Conservation (phyloP, 768 basidiomycete species). For the Trametes cubensis region DNA sequence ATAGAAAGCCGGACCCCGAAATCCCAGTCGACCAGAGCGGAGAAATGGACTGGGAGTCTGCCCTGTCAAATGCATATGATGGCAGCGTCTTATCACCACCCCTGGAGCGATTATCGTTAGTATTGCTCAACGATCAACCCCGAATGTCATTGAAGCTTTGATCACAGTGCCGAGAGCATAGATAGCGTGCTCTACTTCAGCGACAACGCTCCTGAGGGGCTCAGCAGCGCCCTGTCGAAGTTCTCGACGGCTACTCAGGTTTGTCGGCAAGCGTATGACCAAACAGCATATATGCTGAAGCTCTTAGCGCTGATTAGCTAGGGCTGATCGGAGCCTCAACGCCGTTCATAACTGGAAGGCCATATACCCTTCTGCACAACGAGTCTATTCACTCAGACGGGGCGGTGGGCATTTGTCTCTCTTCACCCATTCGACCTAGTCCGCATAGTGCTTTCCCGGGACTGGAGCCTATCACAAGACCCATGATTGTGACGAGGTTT, state of each 20-base stretch:
- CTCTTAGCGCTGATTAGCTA: slow-evolving; percentile 43
- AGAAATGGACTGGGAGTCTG: slow-evolving; percentile 50
- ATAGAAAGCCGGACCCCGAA: slow-evolving; percentile 21
- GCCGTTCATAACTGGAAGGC: slow-evolving; percentile 76
- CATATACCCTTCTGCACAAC: slow-evolving; percentile 68
- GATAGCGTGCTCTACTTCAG: slow-evolving; percentile 54
- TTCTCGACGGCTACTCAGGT: slow-evolving; percentile 57
- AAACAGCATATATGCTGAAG: not conserved
- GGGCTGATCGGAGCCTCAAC: slow-evolving; percentile 75
- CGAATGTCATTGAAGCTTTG: not conserved
- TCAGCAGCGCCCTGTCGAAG: slow-evolving; percentile 45
- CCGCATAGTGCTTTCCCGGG: slow-evolving; percentile 41
- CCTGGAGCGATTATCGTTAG: slow-evolving; percentile 45
- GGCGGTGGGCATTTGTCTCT: slow-evolving; percentile 59
- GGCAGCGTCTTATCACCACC: slow-evolving; percentile 39
- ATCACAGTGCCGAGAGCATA: slow-evolving; percentile 29
- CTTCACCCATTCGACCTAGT: slow-evolving; percentile 16
- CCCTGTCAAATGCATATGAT: slow-evolving; percentile 45
- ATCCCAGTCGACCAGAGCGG: slow-evolving; percentile 16
- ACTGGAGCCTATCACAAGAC: slow-evolving; percentile 43
- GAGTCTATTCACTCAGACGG: slow-evolving; percentile 59
- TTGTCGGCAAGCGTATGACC: slow-evolving; percentile 13
- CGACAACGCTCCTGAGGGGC: slow-evolving; percentile 60
- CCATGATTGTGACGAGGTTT: slow-evolving; percentile 60
- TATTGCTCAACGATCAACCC: not conserved